Evolutionary conservation across 371 early-diverging fungal species (phyloP), one percentile per base, ranked within the genome.

Genomic region (Phascolomyces articulosus): DNA sequence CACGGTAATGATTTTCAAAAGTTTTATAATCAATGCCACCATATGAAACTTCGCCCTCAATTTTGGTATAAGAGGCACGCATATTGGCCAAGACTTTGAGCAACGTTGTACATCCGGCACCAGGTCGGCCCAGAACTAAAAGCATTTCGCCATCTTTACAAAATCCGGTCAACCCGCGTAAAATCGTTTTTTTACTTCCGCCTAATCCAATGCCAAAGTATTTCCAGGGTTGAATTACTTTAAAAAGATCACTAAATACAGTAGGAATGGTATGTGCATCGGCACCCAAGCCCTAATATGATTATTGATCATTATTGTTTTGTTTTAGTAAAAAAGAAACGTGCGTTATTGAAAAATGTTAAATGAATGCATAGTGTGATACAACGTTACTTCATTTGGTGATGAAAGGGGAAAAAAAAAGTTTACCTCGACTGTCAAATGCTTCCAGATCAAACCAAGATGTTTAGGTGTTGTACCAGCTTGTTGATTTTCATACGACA

Each of bases 61-160:
- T 75, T 15, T 63, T 60, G 21, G 70, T 64, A 63, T 76, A 85
- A 11, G 71, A 64, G 6, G 60, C 65, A 28, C 82, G 75, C 8
- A 76, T 67, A 63, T 82, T 80, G 44, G 82, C 80, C 26, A 85
- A 55, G 21, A 82, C 78, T 21, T 80, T 75, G 47, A 85, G 66
- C 26, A 85, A 60, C 40, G 80, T 78, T 41, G 82, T 79, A 61
- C 83, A 81, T 20, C 85, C 85, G 1, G 85, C 68, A 7, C 82
- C 85, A 2, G 85, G 85, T 26, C 79, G 75, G 8, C 85, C 85
- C 6, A 85, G 72, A 15, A 85, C 84, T n/a, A 85, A 70, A 38
- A 85, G 64, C 84, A 85, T 83, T 69, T 85, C 85, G 23, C 85
- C 85, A 23, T 75, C 75, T 10, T 72, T 69, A 20, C 73, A 70